phyloP scores from a whole-genome alignment of 1,284 basidiomycete genomes.

The Agroathelia rolfsii region DNA sequence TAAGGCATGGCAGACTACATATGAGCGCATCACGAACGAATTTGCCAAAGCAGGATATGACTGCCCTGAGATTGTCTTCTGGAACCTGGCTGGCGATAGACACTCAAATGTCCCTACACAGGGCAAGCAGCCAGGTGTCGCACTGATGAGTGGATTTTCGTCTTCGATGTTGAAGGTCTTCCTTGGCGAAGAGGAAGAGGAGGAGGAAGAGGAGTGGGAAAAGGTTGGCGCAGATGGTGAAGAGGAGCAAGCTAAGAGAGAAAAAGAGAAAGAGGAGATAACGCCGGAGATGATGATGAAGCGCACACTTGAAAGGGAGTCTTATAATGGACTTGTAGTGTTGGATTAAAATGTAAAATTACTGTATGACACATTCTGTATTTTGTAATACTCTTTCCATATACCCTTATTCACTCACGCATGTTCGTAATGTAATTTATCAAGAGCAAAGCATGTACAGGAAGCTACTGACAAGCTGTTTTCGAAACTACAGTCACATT shows the following conservation, averaged over 20 bases:
- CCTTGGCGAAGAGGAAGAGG: constrained; percentile 39
- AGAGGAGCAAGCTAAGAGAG: constrained; percentile 24
- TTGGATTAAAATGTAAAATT: no score
- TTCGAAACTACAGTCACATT: no score
- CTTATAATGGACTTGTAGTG: constrained; percentile 41
- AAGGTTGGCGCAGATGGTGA: constrained; percentile 14
- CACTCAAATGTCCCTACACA: no score
- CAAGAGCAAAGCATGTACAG: no score
- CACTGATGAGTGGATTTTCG: constrained; percentile 60
- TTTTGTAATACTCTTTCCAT: no score
- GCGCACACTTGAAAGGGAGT: constrained; percentile 38
- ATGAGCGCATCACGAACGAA: constrained; percentile 39
- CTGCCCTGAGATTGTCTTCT: constrained; percentile 58
- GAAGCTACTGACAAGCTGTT: no score
- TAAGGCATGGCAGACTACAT: constrained; percentile 45
- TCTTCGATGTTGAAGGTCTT: constrained; percentile 63
- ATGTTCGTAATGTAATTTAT: no score
- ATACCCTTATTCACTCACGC: no score
- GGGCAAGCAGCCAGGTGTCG: constrained; percentile 44
- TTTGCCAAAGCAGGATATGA: constrained; percentile 55
- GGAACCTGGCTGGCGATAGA: constrained; percentile 31
- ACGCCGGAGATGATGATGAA: constrained; percentile 43
- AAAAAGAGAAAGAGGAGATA: constrained; percentile 25
- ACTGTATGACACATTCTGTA: no score
- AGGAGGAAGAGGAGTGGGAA: constrained; percentile 24